Evolutionary conservation across 805 yeast species (phyloP).

Genomic region (Cyberlindnera veronae): DNA sequence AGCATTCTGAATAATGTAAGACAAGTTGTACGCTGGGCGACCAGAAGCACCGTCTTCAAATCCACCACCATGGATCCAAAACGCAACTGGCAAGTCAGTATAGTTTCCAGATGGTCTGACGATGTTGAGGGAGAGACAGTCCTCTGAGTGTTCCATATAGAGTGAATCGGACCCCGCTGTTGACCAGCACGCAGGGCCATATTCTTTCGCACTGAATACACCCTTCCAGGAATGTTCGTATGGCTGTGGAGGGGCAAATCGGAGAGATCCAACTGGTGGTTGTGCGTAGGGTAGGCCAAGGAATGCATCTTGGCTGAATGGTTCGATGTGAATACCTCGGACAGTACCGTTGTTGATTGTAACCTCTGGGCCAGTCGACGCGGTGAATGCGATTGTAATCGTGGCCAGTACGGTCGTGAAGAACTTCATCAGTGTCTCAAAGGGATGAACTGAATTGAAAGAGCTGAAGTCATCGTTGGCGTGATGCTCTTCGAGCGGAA

Average conservation of each 20-base stretch:
- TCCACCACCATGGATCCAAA: constrained; percentile 38
- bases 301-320: constrained; percentile 16
- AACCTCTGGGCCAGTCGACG: too few relatives aligned
- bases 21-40: constrained; percentile 17
- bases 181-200: constrained; percentile 27
- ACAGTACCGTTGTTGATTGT: constrained; percentile 15
- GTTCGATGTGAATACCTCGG: constrained; percentile 10
- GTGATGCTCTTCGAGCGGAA: too few relatives aligned
- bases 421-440: too few relatives aligned
- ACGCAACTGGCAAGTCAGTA: constrained; percentile 28
- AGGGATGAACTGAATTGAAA: too few relatives aligned
- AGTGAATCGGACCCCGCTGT: constrained; percentile 12
- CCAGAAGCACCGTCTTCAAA: constrained; percentile 27
- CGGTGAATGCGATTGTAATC: too few relatives aligned
- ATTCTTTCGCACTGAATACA: constrained; percentile 17
- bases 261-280: constrained; percentile 26
- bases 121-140: constrained; percentile 30
- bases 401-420: too few relatives aligned
- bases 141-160: constrained; percentile 24
- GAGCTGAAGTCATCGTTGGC: too few relatives aligned
- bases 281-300: constrained; percentile 30
- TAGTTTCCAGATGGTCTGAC: constrained; percentile 22
- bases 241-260: constrained; percentile 26
- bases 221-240: constrained; percentile 16
- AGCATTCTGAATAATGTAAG: constrained; percentile 17